Conservation (phyloP, 805 yeast genomes). For the Myxozyma mucilagina region DNA sequence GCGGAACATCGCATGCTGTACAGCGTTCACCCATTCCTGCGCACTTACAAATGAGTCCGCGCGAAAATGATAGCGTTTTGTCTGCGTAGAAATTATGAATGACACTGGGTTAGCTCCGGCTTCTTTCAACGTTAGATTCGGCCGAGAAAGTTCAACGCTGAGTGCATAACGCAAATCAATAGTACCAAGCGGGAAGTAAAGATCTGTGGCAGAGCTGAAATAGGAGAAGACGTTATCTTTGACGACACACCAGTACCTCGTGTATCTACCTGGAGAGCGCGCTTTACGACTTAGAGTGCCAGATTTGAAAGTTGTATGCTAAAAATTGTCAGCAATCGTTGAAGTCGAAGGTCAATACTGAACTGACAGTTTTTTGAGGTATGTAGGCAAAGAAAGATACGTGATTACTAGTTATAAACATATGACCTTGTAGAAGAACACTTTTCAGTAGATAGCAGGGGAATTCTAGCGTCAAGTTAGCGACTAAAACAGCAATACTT, state of each 20-base stretch:
- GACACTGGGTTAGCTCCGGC: conserved; percentile 43
- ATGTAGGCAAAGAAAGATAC: conserved; percentile 76
- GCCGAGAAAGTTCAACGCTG: conserved; percentile 53
- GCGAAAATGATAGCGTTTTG: conserved; percentile 57
- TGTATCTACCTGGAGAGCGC: conserved; percentile 42
- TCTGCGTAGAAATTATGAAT: conserved; percentile 57
- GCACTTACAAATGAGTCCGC: conserved; percentile 77
- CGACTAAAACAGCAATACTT: not conserved
- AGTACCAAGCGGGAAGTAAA: conserved; percentile 79
- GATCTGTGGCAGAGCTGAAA: conserved; percentile 69
- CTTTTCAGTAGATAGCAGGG: conserved; percentile 81
- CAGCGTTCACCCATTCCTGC: conserved; percentile 70
- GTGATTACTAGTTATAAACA: conserved; percentile 65
- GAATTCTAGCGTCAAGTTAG: conserved; percentile 45
- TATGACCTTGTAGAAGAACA: conserved; percentile 81
- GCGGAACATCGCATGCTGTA: conserved; percentile 77
- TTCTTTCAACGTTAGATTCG: conserved; percentile 16
- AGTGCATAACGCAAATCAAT: conserved; percentile 69
- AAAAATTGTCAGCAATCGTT: not conserved
- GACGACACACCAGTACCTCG: conserved; percentile 78
- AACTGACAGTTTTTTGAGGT: conserved; percentile 53
- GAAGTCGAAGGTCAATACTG: not conserved
- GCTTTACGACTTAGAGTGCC: conserved; percentile 54
- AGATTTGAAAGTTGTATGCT: conserved; percentile 42
- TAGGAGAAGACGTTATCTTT: conserved; percentile 67